These are phyloP conservation scores for Athelia psychrophila DNA, from an alignment of 1,284 basidiomycete genomes.

Conservation along the genomic window DNA sequence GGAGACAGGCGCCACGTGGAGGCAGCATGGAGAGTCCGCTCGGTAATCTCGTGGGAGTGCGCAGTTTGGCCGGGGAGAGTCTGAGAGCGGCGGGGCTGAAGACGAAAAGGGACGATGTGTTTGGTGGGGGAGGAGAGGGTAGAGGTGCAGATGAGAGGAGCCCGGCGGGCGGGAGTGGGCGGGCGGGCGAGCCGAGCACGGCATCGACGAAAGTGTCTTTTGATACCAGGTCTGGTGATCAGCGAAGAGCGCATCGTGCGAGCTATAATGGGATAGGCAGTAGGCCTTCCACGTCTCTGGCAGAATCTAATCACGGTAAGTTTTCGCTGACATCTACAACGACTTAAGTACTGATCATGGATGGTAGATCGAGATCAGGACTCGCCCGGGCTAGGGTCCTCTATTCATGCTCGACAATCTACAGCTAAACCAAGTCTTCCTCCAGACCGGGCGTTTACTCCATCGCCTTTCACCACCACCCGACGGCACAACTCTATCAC, in stretches of 20 bases:
- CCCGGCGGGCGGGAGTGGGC: slow-evolving; percentile 27
- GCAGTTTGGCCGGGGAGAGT: slow-evolving; percentile 66
- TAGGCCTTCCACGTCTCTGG: slow-evolving; percentile 31
- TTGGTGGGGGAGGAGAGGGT: slow-evolving; percentile 16
- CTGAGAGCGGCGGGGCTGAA: slow-evolving; percentile 66
- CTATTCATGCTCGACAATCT: not conserved
- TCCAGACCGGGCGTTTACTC: slow-evolving; percentile 16
- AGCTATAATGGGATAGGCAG: slow-evolving; percentile 1
- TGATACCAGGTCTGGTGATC: not conserved
- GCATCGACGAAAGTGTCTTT: not conserved
- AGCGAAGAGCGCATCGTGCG: slow-evolving; percentile 5
- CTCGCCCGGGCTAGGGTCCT: not conserved
- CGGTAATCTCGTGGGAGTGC: slow-evolving; percentile 30
- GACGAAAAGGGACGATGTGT: slow-evolving; percentile 41
- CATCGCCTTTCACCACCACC: slow-evolving; percentile 18
- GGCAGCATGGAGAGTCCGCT: slow-evolving; percentile 68
- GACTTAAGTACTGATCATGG: not conserved
- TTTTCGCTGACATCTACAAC: slow-evolving; percentile 1
- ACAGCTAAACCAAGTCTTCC: not conserved
- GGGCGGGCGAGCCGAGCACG: not conserved
- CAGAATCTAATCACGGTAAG: slow-evolving; percentile 18
- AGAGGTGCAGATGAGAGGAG: slow-evolving; percentile 20
- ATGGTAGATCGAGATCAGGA: not conserved
- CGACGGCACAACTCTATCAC: slow-evolving; percentile 18
- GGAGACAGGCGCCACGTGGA: slow-evolving; percentile 49